Evolutionary conservation across 768 basidiomycete species (phyloP).

Genomic region (Cystofilobasidium bisporidii): DNA sequence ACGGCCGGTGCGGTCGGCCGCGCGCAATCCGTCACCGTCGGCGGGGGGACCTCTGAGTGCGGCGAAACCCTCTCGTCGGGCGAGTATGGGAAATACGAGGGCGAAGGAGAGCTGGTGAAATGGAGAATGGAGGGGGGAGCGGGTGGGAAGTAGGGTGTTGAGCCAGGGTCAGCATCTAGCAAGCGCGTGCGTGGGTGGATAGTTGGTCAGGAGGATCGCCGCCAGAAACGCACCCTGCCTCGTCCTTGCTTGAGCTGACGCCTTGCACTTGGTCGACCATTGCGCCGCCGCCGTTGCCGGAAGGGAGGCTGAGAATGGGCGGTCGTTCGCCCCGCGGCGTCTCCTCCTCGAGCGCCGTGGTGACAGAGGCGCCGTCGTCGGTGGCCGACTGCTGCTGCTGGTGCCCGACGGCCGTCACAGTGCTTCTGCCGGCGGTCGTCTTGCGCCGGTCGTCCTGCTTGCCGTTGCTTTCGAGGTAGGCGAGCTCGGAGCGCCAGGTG

Average conservation of each 20-base stretch:
- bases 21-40: not conserved
- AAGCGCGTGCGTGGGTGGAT: not conserved
- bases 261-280: too few relatives aligned
- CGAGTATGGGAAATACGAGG: conserved; percentile 20
- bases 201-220: too few relatives aligned
- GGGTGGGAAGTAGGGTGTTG: too few relatives aligned
- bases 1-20: not conserved
- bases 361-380: too few relatives aligned
- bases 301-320: not conserved
- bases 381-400: too few relatives aligned
- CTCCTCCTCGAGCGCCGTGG: conserved; percentile 5
- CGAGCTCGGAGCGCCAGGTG: not conserved
- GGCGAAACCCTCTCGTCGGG: conserved; percentile 2
- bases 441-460: not conserved
- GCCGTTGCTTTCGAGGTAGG: not conserved
- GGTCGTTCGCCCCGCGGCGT: conserved; percentile 16
- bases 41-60: not conserved
- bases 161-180: too few relatives aligned
- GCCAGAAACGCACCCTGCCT: too few relatives aligned
- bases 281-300: not conserved
- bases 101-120: not conserved
- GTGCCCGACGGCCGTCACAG: too few relatives aligned
- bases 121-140: too few relatives aligned
- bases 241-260: too few relatives aligned
- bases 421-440: not conserved